Percentiles rank a stretch among this genome's conserved stretches.
Evolutionary conservation across 2,329 filamentous ascomycete genomes (phyloP).

Genomic region (Fusarium mundagurra): DNA sequence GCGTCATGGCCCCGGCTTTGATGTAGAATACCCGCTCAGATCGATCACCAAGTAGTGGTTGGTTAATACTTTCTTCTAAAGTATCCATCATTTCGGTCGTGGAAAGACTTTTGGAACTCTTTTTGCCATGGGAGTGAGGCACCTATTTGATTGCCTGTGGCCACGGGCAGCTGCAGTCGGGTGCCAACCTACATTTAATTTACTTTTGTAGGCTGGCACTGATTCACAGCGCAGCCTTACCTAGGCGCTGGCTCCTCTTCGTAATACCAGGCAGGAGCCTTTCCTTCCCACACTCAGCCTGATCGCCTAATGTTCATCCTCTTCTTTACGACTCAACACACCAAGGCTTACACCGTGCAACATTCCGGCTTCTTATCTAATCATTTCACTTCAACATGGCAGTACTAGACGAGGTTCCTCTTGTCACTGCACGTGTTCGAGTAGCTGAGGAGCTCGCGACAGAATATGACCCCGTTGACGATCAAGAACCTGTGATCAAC

Average conservation of each 20-base stretch:
- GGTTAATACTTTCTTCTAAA: not conserved
- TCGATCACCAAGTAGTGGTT: not conserved
- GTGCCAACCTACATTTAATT: not conserved
- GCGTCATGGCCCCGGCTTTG: not conserved
- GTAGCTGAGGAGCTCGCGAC: slow-evolving; percentile 31
- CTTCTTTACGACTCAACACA: not conserved
- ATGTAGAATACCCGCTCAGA: too few species aligned
- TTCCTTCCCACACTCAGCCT: not conserved
- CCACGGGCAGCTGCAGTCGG: not conserved
- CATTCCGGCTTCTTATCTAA: not conserved
- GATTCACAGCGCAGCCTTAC: not conserved
- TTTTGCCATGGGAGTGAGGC: not conserved
- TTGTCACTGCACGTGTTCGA: slow-evolving; percentile 24
- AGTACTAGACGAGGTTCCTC: slow-evolving; percentile 26
- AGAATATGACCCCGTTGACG: slow-evolving; percentile 29
- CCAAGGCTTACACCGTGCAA: fast-evolving
- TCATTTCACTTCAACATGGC: slow-evolving; percentile 27
- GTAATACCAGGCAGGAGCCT: not conserved
- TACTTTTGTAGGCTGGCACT: not conserved
- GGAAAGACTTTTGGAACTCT: not conserved
- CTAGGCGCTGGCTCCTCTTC: not conserved
- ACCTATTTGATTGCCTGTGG: not conserved
- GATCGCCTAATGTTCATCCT: not conserved
- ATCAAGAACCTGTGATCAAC: not conserved
- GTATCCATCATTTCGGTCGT: not conserved